phyloP scores from a whole-genome alignment of 2,329 filamentous ascomycete genomes.

The Aspergillus uvarum region DNA sequence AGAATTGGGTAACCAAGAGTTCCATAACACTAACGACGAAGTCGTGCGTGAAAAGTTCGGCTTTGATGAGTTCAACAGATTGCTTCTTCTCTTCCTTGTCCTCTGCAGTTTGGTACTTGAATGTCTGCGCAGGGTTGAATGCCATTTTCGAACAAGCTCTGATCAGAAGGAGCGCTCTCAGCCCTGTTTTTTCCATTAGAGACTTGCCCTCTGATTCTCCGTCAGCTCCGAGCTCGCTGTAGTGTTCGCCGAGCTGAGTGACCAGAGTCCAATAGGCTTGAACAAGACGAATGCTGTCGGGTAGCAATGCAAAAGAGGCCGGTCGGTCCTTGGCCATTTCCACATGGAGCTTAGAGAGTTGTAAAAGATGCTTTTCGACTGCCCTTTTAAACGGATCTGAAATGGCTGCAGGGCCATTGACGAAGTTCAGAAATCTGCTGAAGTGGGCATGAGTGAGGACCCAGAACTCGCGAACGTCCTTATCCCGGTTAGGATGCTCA shows the following conservation, averaged over 20 bases:
- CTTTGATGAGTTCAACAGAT: slow-evolving; percentile 68
- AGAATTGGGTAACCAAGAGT: slow-evolving; percentile 79
- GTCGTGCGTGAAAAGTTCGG: slow-evolving; percentile 70
- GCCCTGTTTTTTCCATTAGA: slow-evolving; percentile 72
- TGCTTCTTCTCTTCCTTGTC: slow-evolving; percentile 73
- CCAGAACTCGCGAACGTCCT: slow-evolving; percentile 79
- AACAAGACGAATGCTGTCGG: slow-evolving; percentile 73
- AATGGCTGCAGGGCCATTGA: slow-evolving; percentile 59
- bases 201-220: slow-evolving; percentile 51
- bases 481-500: slow-evolving; percentile 76
- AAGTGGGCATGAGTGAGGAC: slow-evolving; percentile 73
- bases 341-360: slow-evolving; percentile 88
- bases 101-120: slow-evolving; percentile 75
- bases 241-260: slow-evolving; percentile 72
- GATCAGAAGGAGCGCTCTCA: slow-evolving; percentile 80
- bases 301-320: slow-evolving; percentile 77
- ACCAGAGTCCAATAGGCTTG: slow-evolving; percentile 84
- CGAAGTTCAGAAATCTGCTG: slow-evolving; percentile 68
- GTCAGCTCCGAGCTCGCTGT: slow-evolving; percentile 43
- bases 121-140: slow-evolving; percentile 75
- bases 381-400: slow-evolving; percentile 56
- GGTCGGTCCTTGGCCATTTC: slow-evolving; percentile 79
- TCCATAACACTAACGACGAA: slow-evolving; percentile 82
- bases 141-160: slow-evolving; percentile 82
- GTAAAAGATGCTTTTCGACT: slow-evolving; percentile 82